Conservation (phyloP, 2,329 filamentous ascomycete genomes). For the Ascochyta viciae-villosae region DNA sequence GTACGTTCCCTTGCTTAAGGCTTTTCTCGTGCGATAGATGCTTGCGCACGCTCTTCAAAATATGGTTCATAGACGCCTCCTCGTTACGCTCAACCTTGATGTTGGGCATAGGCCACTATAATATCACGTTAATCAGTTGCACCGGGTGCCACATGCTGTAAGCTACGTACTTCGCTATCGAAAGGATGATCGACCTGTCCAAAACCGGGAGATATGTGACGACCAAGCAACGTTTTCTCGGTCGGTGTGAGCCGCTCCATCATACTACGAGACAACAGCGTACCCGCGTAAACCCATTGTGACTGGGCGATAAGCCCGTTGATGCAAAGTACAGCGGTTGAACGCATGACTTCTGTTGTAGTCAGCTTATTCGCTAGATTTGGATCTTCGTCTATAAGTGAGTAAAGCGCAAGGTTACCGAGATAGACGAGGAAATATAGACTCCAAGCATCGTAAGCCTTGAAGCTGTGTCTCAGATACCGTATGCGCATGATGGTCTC, state of each 20-base stretch:
- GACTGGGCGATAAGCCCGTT: slow-evolving; percentile 9
- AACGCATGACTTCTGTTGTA: slow-evolving; percentile 1
- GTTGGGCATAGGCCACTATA: slow-evolving; percentile 11
- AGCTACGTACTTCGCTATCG: slow-evolving; percentile 4
- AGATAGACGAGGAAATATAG: slow-evolving; percentile 9
- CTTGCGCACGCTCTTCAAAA: slow-evolving; percentile 1
- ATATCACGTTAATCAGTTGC: background rate
- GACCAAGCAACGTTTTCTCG: slow-evolving; percentile 2
- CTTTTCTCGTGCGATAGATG: background rate
- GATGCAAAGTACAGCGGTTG: slow-evolving; percentile 4
- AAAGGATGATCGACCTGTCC: slow-evolving; percentile 8
- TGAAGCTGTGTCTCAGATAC: slow-evolving; percentile 6
- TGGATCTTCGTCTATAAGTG: background rate
- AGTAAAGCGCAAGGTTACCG: slow-evolving; percentile 7
- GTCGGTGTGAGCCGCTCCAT: slow-evolving; percentile 2
- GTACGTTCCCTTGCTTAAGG: background rate
- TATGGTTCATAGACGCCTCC: slow-evolving; percentile 10
- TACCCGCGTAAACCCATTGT: slow-evolving; percentile 3
- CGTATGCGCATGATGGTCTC: slow-evolving; percentile 10
- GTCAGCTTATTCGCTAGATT: background rate
- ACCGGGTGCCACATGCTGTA: background rate
- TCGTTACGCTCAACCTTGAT: slow-evolving; percentile 8
- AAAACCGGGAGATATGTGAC: background rate
- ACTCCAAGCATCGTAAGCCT: slow-evolving; percentile 9
- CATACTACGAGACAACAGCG: slow-evolving; percentile 6